A percentile compares a stretch with the other conserved stretches of the same genome.
phyloP scores from a whole-genome alignment of 768 basidiomycete genomes.

The Collybia sordida region DNA sequence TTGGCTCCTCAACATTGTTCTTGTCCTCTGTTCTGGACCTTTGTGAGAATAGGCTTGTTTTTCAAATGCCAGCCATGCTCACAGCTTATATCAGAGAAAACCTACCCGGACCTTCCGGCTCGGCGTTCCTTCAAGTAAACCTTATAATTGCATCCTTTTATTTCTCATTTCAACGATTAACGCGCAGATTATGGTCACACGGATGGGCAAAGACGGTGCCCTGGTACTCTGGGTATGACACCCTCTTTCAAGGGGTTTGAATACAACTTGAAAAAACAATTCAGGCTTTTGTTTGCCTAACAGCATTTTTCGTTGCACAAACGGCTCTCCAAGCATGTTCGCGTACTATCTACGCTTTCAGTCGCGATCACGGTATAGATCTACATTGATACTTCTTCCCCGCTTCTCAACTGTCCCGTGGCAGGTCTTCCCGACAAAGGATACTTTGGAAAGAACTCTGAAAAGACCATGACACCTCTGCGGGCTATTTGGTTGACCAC shows the following conservation, averaged over 20 bases:
- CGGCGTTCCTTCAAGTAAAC: conserved; percentile 66
- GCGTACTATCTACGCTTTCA: conserved; percentile 82
- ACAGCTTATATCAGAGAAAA: conserved; percentile 39
- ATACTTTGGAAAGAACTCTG: conserved; percentile 69
- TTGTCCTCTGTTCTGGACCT: conserved; percentile 82
- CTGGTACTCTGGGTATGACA: conserved; percentile 71
- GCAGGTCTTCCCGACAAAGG: conserved; percentile 73
- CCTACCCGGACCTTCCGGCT: conserved; percentile 69
- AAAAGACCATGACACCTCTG: conserved; percentile 68
- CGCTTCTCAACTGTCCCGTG: conserved; percentile 2
- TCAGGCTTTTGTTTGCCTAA: conserved; percentile 74
- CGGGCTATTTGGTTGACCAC: conserved; percentile 78
- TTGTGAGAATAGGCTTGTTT: conserved; percentile 41
- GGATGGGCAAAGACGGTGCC: conserved; percentile 76
- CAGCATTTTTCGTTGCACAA: conserved; percentile 85
- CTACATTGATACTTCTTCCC: neutral
- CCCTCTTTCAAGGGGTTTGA: neutral
- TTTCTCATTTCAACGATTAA: neutral
- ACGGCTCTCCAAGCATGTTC: conserved; percentile 82
- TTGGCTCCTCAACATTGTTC: conserved; percentile 85
- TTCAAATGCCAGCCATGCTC: conserved; percentile 5
- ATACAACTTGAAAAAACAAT: neutral
- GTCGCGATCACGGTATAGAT: conserved; percentile 65
- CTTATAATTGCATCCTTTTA: neutral
- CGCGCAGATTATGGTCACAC: conserved; percentile 66